These are phyloP conservation scores for Suhomyces faveliae DNA, from an alignment of 805 yeast genomes.

Conservation along the genomic window DNA sequence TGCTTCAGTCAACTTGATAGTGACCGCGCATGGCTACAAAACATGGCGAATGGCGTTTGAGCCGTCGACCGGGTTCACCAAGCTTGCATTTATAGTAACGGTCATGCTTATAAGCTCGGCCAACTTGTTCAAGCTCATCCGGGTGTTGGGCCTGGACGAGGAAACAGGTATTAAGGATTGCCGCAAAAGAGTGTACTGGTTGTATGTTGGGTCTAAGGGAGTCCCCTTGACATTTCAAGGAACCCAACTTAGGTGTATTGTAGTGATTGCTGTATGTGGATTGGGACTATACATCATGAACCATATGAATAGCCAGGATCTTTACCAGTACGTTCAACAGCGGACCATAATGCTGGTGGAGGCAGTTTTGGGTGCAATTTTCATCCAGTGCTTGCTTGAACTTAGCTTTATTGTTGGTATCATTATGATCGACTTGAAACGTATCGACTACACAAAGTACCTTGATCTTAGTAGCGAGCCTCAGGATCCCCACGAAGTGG, in stretches of 20 bases:
- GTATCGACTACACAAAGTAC: constrained; percentile 60
- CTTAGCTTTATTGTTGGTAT: constrained; percentile 64
- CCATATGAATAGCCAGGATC: constrained; percentile 14
- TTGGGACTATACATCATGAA: not conserved
- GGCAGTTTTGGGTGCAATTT: constrained; percentile 41
- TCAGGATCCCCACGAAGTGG: constrained; percentile 3
- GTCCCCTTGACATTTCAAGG: constrained; percentile 26
- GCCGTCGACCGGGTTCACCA: constrained; percentile 25
- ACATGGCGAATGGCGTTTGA: constrained; percentile 29
- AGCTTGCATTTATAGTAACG: constrained; percentile 20
- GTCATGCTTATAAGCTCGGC: constrained; percentile 31
- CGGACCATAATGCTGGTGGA: constrained; percentile 21
- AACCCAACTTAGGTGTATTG: constrained; percentile 14
- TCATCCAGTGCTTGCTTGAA: constrained; percentile 60
- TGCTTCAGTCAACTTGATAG: constrained; percentile 28
- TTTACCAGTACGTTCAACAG: constrained; percentile 9
- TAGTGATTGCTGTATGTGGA: not conserved
- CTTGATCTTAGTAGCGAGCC: constrained; percentile 6
- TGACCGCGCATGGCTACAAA: constrained; percentile 13
- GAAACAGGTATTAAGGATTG: constrained; percentile 12
- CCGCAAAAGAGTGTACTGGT: constrained; percentile 27
- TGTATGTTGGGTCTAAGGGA: constrained; percentile 28
- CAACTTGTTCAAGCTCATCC: constrained; percentile 26
- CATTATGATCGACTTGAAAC: constrained; percentile 62
- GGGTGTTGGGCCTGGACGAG: constrained; percentile 25